Evolutionary conservation across 139 green algal species (phyloP), one percentile per base, ranked within the genome.

Genomic region (Micromonas pusilla): DNA sequence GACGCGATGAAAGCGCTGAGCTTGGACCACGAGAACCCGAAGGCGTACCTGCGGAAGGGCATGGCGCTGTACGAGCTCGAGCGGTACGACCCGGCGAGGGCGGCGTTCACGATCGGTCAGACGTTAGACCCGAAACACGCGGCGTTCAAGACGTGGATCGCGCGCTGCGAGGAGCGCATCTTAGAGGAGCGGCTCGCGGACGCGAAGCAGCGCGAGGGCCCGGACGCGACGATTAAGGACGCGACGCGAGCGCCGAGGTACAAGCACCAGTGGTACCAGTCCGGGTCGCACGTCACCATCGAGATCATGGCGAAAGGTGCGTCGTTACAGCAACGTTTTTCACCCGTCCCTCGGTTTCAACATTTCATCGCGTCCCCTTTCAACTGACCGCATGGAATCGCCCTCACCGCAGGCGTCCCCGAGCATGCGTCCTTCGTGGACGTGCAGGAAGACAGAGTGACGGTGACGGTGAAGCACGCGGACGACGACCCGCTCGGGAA

Each of bases 181-280:
- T 70, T 70, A 16, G 52, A 66, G 70, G 33, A 53, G 2, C 37
- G 30, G 3, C 25, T 4, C 32, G 25, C 25, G 2, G 52, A 76
- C 34, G 21, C 23, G 5, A 2, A 3, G 4, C 13, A 23, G 28
- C n/a, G 28, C 45, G 16, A 57, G 13, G 20, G 13, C 13, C 28
- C 4, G 60, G 60, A 67, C 30, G 13, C 13, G 60, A 67, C 9
- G 20, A 67, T 26, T 23, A n/a, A 31, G 60, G 60, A n/a, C 60
- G 13, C 9, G 32, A 31, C 60, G 60, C 25, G n/a, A 2, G 33
- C 65, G 28, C 26, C 32, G 28, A 4, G 65, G 70, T 76, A 64
- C 70, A 76, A 34, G 70, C 70, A 54, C 32, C 6, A 52, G 34
- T 76, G 70, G 70, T 76, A 76, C 34, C 70, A 76, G 34, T 66